Conservation (phyloP, 495 filamentous ascomycete species). For the Aspergillus sclerotioniger region DNA sequence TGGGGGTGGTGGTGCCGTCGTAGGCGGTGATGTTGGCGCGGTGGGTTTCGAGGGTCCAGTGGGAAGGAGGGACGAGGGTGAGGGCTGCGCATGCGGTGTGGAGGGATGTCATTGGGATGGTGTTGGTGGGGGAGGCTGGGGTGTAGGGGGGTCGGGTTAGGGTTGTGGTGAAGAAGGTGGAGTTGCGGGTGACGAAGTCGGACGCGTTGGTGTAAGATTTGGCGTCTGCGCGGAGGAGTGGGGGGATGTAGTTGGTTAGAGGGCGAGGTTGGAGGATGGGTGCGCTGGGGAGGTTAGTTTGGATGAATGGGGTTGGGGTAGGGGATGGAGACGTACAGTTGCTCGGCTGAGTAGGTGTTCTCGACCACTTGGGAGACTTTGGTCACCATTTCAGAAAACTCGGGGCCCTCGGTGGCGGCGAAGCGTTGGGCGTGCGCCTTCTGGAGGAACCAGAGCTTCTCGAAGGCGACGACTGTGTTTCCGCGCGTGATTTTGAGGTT, state of each 20-base stretch:
- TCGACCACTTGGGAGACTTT: slow-evolving; percentile 32
- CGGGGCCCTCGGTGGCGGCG: slow-evolving; percentile 29
- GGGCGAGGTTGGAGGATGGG: slow-evolving; percentile 32
- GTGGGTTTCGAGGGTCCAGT: slow-evolving; percentile 40
- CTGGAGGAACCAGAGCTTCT: slow-evolving; percentile 80
- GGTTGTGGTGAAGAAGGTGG: slow-evolving; percentile 60
- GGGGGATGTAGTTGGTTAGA: slow-evolving; percentile 38
- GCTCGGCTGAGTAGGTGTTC: slow-evolving; percentile 25
- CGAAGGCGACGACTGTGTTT: slow-evolving; percentile 78
- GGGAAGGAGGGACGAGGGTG: slow-evolving; percentile 35
- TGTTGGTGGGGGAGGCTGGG: slow-evolving; percentile 4
- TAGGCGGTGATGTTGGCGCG: slow-evolving; percentile 39
- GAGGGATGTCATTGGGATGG: slow-evolving; percentile 35
- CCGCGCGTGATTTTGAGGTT: slow-evolving; percentile 82
- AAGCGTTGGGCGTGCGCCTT: slow-evolving; percentile 60
- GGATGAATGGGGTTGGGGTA: neutral
- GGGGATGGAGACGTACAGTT: slow-evolving; percentile 27
- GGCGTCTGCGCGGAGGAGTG: slow-evolving; percentile 58
- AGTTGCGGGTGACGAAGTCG: slow-evolving; percentile 57
- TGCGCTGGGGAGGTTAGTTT: slow-evolving; percentile 18
- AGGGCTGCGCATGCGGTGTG: slow-evolving; percentile 39
- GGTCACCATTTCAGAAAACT: slow-evolving; percentile 51
- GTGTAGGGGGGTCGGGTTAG: slow-evolving; percentile 36
- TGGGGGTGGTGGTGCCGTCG: slow-evolving; percentile 29
- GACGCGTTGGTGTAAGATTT: slow-evolving; percentile 58